Percentiles rank a stretch among this genome's conserved stretches.
phyloP scores from a whole-genome alignment of 352 stramenopile species.

The Phytophthora meadii region DNA sequence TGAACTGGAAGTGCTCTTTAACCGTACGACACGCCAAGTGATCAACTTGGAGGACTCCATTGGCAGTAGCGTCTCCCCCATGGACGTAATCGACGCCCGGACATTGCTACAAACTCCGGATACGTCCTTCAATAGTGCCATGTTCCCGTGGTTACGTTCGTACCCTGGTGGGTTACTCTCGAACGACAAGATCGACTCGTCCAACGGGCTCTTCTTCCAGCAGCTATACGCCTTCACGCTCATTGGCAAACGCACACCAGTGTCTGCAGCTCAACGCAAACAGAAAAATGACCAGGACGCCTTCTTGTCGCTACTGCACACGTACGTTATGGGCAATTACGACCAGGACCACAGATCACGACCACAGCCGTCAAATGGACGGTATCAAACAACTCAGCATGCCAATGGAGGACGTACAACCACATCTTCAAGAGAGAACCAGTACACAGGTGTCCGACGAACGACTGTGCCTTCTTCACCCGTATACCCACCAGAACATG shows the following conservation, averaged over 20 bases:
- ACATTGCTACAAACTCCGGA: constrained; percentile 75
- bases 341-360: constrained; percentile 40
- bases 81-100: constrained; percentile 82
- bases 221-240: constrained; percentile 84
- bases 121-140: constrained; percentile 64
- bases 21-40: constrained; percentile 70
- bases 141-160: constrained; percentile 82
- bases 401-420: constrained; percentile 4
- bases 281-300: constrained; percentile 68
- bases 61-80: constrained; percentile 63
- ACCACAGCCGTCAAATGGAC: constrained; percentile 21
- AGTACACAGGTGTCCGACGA: constrained; percentile 17
- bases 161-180: constrained; percentile 59
- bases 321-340: constrained; percentile 75
- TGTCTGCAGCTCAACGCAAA: constrained; percentile 52
- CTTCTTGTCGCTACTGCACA: constrained; percentile 71
- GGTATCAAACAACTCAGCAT: constrained; percentile 6
- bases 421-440: constrained; percentile 25
- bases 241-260: constrained; percentile 66
- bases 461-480: constrained; percentile 24
- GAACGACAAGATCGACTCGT: constrained; percentile 65
- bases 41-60: constrained; percentile 77
- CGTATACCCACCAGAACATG: constrained; percentile 32
- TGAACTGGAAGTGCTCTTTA: constrained; percentile 85
- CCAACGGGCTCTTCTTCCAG: constrained; percentile 85